A percentile compares a stretch with the other conserved stretches of the same genome.
Evolutionary conservation across 179 eudicot species (phyloP).

Genomic region (Beta macrorhiza): DNA sequence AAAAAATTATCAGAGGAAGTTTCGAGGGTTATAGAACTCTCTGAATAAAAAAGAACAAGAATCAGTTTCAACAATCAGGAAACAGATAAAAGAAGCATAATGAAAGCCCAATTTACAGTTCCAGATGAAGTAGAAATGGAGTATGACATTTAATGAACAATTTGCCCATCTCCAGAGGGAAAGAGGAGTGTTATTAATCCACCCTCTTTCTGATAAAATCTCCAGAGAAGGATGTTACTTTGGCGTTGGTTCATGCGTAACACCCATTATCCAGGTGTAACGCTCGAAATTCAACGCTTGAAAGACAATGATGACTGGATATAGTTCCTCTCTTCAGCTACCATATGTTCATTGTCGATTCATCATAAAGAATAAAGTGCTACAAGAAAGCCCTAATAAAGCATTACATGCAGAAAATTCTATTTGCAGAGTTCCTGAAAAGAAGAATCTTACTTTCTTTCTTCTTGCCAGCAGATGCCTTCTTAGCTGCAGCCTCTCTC

Average conservation of each 20-base stretch:
- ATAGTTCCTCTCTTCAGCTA: not conserved
- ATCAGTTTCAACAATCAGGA: not conserved
- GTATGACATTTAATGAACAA: not conserved
- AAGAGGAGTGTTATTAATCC: constrained; percentile 1
- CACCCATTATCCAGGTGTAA: constrained; percentile 23
- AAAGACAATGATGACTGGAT: not conserved
- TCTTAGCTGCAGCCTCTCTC: constrained; percentile 61
- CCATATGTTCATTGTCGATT: too few species aligned
- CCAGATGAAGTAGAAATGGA: not conserved
- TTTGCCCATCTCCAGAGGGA: constrained; percentile 3
- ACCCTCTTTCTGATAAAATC: not conserved
- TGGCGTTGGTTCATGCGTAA: constrained; percentile 23
- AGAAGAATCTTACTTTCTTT: constrained; percentile 67
- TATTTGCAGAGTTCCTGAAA: not conserved
- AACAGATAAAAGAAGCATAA: too few species aligned
- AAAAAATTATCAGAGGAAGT: not conserved
- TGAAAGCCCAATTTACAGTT: too few species aligned
- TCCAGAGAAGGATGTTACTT: constrained; percentile 15
- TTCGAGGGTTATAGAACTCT: not conserved
- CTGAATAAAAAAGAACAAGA: not conserved
- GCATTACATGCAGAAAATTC: not conserved
- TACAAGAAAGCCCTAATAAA: not conserved
- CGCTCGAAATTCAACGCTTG: constrained; percentile 21
- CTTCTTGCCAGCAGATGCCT: constrained; percentile 66
- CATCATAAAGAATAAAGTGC: too few species aligned